A percentile compares a stretch with the other conserved stretches of the same genome.
phyloP scores from a whole-genome alignment of 73 alveolate genomes.

The Diophrys sp. region DNA sequence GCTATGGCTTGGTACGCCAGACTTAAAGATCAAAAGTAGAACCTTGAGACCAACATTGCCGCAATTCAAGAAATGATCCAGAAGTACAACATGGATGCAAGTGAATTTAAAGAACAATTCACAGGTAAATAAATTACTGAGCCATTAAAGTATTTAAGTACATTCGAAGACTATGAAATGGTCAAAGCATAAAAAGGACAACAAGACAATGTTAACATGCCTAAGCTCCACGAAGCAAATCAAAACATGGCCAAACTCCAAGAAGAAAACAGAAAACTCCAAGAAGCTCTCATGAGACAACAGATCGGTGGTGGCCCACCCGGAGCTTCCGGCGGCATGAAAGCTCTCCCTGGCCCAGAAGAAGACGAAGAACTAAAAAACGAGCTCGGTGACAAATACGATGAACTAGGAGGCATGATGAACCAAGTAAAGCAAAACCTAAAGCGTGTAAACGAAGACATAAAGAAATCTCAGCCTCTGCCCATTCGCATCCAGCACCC shows the following conservation, averaged over 20 bases:
- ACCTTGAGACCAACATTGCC: slow-evolving; percentile 32
- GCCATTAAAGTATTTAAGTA: slow-evolving; percentile 32
- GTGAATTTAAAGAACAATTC: slow-evolving; percentile 38
- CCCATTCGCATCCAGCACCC: slow-evolving; percentile 59
- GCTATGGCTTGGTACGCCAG: slow-evolving; percentile 61
- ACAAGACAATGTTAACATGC: slow-evolving; percentile 22
- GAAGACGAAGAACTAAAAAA: slow-evolving; percentile 30
- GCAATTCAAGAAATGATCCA: slow-evolving; percentile 36
- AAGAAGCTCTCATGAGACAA: not conserved
- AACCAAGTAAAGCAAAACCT: slow-evolving; percentile 23
- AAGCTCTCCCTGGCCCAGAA: not conserved
- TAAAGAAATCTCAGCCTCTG: slow-evolving; percentile 29
- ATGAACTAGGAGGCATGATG: slow-evolving; percentile 55
- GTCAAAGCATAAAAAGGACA: slow-evolving; percentile 39
- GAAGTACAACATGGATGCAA: slow-evolving; percentile 53
- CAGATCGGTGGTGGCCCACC: not conserved
- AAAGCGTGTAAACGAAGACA: slow-evolving; percentile 32
- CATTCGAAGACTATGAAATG: slow-evolving; percentile 43
- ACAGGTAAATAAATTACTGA: slow-evolving; percentile 25
- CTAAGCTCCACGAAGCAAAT: slow-evolving; percentile 19
- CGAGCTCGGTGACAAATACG: slow-evolving; percentile 56
- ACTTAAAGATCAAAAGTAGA: slow-evolving; percentile 32
- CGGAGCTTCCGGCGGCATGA: slow-evolving; percentile 2
- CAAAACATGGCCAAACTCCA: slow-evolving; percentile 19
- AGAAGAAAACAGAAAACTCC: slow-evolving; percentile 46